Evolutionary conservation across 352 stramenopile species (phyloP).

Genomic region (Globisporangium megalacanthum): DNA sequence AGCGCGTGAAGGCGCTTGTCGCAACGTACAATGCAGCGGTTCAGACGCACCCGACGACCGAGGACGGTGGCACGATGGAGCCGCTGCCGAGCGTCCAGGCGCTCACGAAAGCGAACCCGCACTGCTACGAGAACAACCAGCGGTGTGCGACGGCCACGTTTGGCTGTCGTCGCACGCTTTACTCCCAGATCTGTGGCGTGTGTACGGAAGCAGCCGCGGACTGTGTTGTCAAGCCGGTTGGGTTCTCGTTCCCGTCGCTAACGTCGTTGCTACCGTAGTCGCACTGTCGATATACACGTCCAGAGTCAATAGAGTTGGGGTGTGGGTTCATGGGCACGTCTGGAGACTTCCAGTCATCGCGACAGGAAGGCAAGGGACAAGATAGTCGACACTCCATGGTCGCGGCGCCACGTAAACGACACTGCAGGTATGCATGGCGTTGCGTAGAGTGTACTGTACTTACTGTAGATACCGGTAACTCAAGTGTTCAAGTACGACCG

Average conservation of each 20-base stretch:
- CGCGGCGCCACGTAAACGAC: no score
- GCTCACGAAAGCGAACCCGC: conserved; percentile 37
- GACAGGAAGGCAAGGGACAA: no score
- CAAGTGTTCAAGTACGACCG: no score
- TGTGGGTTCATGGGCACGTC: no score
- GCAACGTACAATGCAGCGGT: conserved; percentile 35
- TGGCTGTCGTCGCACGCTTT: conserved; percentile 45
- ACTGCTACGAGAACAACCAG: conserved; percentile 58
- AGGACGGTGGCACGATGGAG: conserved; percentile 38
- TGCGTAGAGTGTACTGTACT: no score
- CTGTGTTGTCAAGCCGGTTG: conserved; percentile 1
- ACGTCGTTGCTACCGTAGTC: background rate
- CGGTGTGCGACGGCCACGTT: conserved; percentile 33
- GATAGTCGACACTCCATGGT: no score
- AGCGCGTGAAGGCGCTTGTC: conserved; percentile 39
- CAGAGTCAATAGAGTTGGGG: no score
- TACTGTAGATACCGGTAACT: no score
- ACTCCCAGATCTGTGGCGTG: conserved; percentile 51
- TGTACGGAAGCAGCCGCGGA: background rate
- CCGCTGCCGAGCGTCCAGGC: conserved; percentile 27
- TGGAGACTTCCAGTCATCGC: no score
- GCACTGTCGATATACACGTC: background rate
- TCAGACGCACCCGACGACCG: conserved; percentile 19
- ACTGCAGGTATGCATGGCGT: no score
- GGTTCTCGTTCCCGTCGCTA: conserved; percentile 1